Base-by-base conservation (phyloP, 2,329 filamentous ascomycete genomes). In the Graphilbum sp. region DNA sequence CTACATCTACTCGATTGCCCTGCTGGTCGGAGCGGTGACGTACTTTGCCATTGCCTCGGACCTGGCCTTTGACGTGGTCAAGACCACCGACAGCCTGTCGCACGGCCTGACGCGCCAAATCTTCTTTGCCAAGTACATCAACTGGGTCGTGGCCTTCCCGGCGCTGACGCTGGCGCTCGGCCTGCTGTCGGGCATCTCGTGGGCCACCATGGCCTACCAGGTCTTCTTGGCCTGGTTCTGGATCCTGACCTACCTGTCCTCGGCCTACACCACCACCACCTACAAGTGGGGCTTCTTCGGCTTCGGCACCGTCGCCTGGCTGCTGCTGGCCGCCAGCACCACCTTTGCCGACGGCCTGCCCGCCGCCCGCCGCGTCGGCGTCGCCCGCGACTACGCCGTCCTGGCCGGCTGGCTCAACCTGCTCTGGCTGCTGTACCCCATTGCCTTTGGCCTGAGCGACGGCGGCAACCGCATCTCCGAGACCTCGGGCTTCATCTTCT, bases 251-350 rank as follows among this genome's bases (percentile, higher is more conserved):
- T 71, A 69, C 49, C 59, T 72, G 23, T 55, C 61, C 37, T 57
- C 56, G 18, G 64, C 67, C 37, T 64, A 61, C 52, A 67, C 64
- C 4, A 41, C 48, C 7, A 61, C 60, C 35, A 58, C 54, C 46
- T 72, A 72, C 54, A 71, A 70, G 52, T 72, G 68, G 68, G 69
- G 69, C 6, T 73, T 69, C 58, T 72, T 56, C 48, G 61, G 54
- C 43, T 68, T 70, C 40, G 68, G 67, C 44, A 64, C 62, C 13
- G 43, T 62, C 15, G 62, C 65, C 30, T 67, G 56, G 41, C 29
- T 63, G 7, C 52, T 65, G 36, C 56, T 72, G n/a, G 59, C 61
- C 21, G 52, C 55, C 50, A 60, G 57, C 44, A 67, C 62, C 3
- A 65, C 61, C 2, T 45, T 69, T 23, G 45, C 52, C 36, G 50